Conservation (phyloP, 768 basidiomycete genomes). For the Leccinum fibrillosum region DNA sequence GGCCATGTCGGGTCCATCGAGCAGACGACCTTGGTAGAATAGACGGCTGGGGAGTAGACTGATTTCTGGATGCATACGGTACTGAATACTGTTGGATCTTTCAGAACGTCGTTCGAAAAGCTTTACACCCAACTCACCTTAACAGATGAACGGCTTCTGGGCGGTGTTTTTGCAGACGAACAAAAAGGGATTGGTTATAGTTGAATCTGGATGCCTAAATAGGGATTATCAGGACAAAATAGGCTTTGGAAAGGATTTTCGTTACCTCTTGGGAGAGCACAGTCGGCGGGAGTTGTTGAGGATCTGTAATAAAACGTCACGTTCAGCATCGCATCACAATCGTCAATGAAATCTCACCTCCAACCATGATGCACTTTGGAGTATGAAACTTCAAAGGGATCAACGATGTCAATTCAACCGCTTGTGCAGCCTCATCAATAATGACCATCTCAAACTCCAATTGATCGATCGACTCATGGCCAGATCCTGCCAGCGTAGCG, state of each 20-base stretch:
- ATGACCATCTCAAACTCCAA: slow-evolving; percentile 94
- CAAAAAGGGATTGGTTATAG: slow-evolving; percentile 92
- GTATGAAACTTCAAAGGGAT: slow-evolving; percentile 92
- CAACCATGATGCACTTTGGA: slow-evolving; percentile 87
- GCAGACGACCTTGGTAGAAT: slow-evolving; percentile 79
- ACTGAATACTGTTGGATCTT: slow-evolving; percentile 74
- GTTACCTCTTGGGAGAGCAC: slow-evolving; percentile 62
- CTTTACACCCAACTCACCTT: slow-evolving; percentile 49
- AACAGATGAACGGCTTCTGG: slow-evolving; percentile 88
- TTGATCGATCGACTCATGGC: slow-evolving; percentile 78
- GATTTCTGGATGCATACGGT: slow-evolving; percentile 98
- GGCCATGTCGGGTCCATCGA: slow-evolving; percentile 89
- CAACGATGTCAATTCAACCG: slow-evolving; percentile 90
- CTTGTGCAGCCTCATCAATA: slow-evolving; percentile 98
- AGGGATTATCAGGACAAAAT: slow-evolving; percentile 6
- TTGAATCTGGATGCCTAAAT: slow-evolving; percentile 59
- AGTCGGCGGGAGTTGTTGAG: slow-evolving; percentile 95
- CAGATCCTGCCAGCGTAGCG: slow-evolving; percentile 88
- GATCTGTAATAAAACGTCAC: slow-evolving; percentile 44
- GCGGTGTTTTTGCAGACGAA: slow-evolving; percentile 76
- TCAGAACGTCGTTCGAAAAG: neutral
- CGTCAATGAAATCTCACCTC: slow-evolving; percentile 45
- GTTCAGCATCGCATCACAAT: neutral
- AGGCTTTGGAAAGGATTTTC: slow-evolving; percentile 20
- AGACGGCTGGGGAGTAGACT: slow-evolving; percentile 82